Percentiles rank a stretch among this genome's conserved stretches.
Conservation (phyloP, 2,329 filamentous ascomycete genomes). For the Coniochaeta pulveracea region DNA sequence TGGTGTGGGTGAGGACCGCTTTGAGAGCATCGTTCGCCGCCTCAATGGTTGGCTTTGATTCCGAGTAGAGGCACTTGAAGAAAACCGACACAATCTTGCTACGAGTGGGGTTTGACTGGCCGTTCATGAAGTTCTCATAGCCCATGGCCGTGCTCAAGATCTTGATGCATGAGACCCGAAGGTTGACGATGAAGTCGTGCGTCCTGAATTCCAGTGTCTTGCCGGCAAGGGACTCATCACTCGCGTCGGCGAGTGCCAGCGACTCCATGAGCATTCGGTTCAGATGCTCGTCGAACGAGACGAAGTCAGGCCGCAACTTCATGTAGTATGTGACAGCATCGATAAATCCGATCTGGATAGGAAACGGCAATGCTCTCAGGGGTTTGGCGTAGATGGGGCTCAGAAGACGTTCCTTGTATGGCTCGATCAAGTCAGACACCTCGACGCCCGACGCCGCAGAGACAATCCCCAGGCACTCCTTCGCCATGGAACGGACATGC, state of each 20-base stretch:
- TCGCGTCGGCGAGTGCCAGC: conserved; percentile 84
- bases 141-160: conserved; percentile 88
- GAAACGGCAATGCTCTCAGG: conserved; percentile 80
- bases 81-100: conserved; percentile 83
- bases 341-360: conserved; percentile 95
- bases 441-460: conserved; percentile 67
- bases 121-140: conserved; percentile 82
- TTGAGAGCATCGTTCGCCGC: conserved; percentile 86
- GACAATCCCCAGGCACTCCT: conserved; percentile 68
- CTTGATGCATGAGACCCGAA: conserved; percentile 87
- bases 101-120: conserved; percentile 53
- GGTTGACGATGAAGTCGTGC: conserved; percentile 84
- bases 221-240: conserved; percentile 83
- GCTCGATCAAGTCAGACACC: conserved; percentile 78
- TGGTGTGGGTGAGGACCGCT: conserved; percentile 76
- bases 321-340: conserved; percentile 96
- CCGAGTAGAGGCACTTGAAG: conserved; percentile 94
- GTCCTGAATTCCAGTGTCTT: conserved; percentile 91
- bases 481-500: conserved; percentile 81
- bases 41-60: conserved; percentile 83
- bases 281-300: conserved; percentile 84
- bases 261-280: conserved; percentile 90
- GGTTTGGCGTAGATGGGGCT: conserved; percentile 92
- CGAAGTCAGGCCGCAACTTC: conserved; percentile 75
- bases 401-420: conserved; percentile 83